Conservation (phyloP, 805 yeast species). For the Ogataea ramenticola region DNA sequence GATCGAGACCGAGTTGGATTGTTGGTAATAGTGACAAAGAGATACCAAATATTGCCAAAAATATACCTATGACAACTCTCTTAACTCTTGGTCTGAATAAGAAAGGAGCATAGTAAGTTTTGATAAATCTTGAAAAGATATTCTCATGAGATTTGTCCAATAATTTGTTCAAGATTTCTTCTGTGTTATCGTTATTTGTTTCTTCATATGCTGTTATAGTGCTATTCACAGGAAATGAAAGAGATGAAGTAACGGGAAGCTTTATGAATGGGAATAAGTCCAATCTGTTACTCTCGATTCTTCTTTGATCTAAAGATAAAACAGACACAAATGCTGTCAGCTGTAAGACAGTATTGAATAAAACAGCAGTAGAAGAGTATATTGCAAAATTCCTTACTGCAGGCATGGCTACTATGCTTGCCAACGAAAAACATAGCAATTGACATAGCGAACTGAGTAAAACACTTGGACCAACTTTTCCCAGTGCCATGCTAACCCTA, state of each 20-base stretch:
- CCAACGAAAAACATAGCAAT: conserved; percentile 69
- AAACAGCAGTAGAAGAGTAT: conserved; percentile 81
- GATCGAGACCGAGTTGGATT: conserved; percentile 78
- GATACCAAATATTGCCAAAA: conserved; percentile 57
- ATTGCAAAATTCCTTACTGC: conserved; percentile 92
- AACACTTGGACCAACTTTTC: conserved; percentile 82
- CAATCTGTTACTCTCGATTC: conserved; percentile 50
- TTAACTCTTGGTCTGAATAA: conserved; percentile 42
- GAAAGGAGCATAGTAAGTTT: conserved; percentile 49
- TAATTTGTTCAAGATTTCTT: conserved; percentile 16
- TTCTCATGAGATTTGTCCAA: conserved; percentile 14
- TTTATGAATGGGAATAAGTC: conserved; percentile 58
- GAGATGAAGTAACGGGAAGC: conserved; percentile 4
- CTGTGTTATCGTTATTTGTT: conserved; percentile 4
- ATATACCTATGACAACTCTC: conserved; percentile 43
- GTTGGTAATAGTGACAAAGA: conserved; percentile 65
- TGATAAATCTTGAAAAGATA: conserved; percentile 34
- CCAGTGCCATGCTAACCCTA: conserved; percentile 57
- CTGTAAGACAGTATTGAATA: conserved; percentile 70
- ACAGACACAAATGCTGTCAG: conserved; percentile 75
- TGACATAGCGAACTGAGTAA: conserved; percentile 72
- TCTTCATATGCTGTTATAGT: conserved; percentile 1
- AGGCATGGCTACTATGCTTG: conserved; percentile 85
- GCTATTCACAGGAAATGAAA: conserved; percentile 8
- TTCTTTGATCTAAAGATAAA: conserved; percentile 55